phyloP scores from a whole-genome alignment of 2,329 filamentous ascomycete genomes.

The Salinomyces thailandicus region DNA sequence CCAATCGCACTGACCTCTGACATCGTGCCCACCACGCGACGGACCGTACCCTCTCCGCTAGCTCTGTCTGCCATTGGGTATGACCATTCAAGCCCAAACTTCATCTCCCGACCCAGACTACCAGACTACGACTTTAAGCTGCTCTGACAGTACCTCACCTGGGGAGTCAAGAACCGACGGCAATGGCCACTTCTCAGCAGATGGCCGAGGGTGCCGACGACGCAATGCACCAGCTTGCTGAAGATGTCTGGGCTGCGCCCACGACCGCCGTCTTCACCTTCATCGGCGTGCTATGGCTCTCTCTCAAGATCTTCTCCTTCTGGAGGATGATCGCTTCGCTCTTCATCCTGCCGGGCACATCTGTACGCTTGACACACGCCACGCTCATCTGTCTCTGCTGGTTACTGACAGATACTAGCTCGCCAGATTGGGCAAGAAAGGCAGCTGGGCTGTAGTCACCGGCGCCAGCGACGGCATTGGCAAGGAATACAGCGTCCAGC shows the following conservation, averaged over 20 bases:
- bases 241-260: constrained; percentile 22
- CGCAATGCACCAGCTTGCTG: constrained; percentile 8
- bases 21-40: no score
- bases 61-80: no score
- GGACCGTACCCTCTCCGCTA: no score
- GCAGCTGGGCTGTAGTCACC: constrained; percentile 88
- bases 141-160: no score
- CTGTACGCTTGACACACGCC: constrained; percentile 26
- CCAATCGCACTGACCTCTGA: no score
- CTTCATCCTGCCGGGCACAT: constrained; percentile 39
- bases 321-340: constrained; percentile 38
- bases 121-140: no score
- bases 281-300: constrained; percentile 30
- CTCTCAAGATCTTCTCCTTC: constrained; percentile 35
- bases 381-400: neutral
- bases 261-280: constrained; percentile 25
- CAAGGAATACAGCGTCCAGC: constrained; percentile 87
- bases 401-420: constrained; percentile 46
- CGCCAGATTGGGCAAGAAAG: constrained; percentile 78
- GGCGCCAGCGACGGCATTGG: constrained; percentile 94
- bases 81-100: no score
- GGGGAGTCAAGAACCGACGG: no score
- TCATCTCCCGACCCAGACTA: no score
- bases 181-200: constrained; percentile 2
- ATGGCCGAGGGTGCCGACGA: constrained; percentile 11